These are phyloP conservation scores for Apiotrichum veenhuisii DNA, from an alignment of 1,284 basidiomycete species.

Conservation along the genomic window DNA sequence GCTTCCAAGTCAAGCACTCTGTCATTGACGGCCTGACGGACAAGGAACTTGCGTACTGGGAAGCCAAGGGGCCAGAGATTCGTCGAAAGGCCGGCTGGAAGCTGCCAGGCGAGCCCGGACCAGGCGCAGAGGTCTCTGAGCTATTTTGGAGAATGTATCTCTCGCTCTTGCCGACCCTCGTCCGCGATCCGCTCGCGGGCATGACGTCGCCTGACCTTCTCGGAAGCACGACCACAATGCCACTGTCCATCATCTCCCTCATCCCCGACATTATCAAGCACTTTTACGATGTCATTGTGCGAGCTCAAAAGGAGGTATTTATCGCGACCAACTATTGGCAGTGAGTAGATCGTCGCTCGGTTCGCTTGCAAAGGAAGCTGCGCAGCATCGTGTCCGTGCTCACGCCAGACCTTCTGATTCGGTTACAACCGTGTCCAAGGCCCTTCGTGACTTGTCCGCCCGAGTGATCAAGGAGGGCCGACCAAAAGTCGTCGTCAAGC, in stretches of 20 bases:
- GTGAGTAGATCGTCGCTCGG: too few species aligned
- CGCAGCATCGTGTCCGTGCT: neutral
- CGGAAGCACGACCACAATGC: constrained; percentile 57
- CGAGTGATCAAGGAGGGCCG: constrained; percentile 52
- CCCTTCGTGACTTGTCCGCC: constrained; percentile 58
- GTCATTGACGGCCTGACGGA: constrained; percentile 45
- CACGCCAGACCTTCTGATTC: constrained; percentile 53
- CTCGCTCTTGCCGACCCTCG: constrained; percentile 55
- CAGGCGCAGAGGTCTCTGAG: constrained; percentile 40
- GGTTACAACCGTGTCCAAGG: constrained; percentile 56
- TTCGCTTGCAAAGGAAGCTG: neutral
- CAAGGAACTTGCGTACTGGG: constrained; percentile 32
- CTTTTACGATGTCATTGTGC: constrained; percentile 56
- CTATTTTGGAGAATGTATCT: constrained; percentile 56
- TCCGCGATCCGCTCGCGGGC: constrained; percentile 55
- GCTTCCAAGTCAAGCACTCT: constrained; percentile 46
- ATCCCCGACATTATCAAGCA: constrained; percentile 63
- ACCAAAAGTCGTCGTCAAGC: constrained; percentile 57
- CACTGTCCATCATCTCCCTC: constrained; percentile 52
- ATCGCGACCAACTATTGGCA: constrained; percentile 62
- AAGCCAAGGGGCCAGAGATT: constrained; percentile 30
- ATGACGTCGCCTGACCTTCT: constrained; percentile 57
- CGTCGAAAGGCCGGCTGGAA: constrained; percentile 46
- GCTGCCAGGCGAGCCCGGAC: constrained; percentile 34
- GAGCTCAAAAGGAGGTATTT: constrained; percentile 58